These are phyloP conservation scores for Sarocladium oryzae DNA, from an alignment of 2,329 filamentous ascomycete species.

Conservation along the genomic window DNA sequence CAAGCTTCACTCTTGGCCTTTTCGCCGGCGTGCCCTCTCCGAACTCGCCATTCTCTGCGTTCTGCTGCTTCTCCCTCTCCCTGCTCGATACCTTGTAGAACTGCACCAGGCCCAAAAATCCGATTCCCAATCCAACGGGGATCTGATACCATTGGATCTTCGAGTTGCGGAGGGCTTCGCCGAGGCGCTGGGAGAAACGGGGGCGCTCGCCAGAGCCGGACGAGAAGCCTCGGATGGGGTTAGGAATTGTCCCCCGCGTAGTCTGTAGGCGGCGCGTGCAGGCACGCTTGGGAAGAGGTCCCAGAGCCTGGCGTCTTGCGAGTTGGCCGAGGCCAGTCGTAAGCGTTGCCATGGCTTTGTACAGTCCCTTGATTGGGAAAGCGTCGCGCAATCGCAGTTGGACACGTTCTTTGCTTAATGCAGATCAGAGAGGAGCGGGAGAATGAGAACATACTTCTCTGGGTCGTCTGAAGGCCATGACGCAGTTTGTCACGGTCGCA, in stretches of 20 bases:
- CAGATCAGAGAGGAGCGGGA: neutral
- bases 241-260: slow-evolving; percentile 5
- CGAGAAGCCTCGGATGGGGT: slow-evolving; percentile 24
- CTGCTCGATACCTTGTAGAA: slow-evolving; percentile 66
- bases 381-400: neutral
- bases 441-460: neutral
- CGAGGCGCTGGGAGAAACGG: slow-evolving; percentile 45
- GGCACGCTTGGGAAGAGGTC: neutral
- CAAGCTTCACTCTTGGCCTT: slow-evolving; percentile 63
- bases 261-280: neutral
- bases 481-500: too few relatives aligned
- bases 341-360: slow-evolving; percentile 21
- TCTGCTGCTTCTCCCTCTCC: slow-evolving; percentile 44
- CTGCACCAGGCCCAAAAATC: slow-evolving; percentile 75
- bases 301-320: slow-evolving; percentile 18
- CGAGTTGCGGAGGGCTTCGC: slow-evolving; percentile 42
- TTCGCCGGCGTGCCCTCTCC: slow-evolving; percentile 38
- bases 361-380: neutral
- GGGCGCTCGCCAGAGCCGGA: slow-evolving; percentile 36
- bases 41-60: slow-evolving; percentile 36
- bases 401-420: neutral
- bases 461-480: slow-evolving; percentile 9
- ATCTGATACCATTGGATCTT: slow-evolving; percentile 85
- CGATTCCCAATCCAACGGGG: slow-evolving; percentile 78
- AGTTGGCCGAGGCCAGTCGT: slow-evolving; percentile 28